phyloP scores from a whole-genome alignment of 371 early-diverging fungal genomes.

The Mucor lusitanicus region DNA sequence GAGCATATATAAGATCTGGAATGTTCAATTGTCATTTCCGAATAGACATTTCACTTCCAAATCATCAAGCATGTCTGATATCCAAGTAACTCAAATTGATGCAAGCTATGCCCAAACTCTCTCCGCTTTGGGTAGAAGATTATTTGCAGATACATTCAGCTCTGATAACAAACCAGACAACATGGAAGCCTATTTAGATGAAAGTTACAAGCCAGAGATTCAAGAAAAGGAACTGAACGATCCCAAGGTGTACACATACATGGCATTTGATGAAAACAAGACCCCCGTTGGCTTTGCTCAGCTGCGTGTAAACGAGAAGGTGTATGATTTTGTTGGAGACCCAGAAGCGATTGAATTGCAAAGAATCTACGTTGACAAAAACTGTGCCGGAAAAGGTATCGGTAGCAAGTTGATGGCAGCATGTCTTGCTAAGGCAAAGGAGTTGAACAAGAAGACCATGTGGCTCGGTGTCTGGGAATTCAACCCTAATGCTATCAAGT shows the following conservation, averaged over 20 bases:
- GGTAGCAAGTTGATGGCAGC: constrained; percentile 19
- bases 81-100: neutral
- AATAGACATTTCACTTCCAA: no score
- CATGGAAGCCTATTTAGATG: constrained; percentile 18
- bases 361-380: constrained; percentile 33
- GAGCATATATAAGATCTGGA: neutral
- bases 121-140: constrained; percentile 14
- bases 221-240: constrained; percentile 24
- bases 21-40: neutral
- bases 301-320: constrained; percentile 15
- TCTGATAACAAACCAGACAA: constrained; percentile 15
- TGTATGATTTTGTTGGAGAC: constrained; percentile 29
- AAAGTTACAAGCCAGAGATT: constrained; percentile 15
- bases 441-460: constrained; percentile 27
- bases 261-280: constrained; percentile 17
- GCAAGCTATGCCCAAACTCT: constrained; percentile 12
- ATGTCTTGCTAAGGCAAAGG: constrained; percentile 10
- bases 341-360: constrained; percentile 29
- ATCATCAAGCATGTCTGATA: neutral
- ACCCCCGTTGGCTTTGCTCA: constrained; percentile 29
- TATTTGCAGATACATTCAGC: constrained; percentile 25
- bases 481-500: constrained; percentile 28
- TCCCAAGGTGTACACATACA: constrained; percentile 17
- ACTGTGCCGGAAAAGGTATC: constrained; percentile 24
- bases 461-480: constrained; percentile 44